Evolutionary conservation across 2,329 filamentous ascomycete genomes (phyloP).

Genomic region (Fusarium foetens): DNA sequence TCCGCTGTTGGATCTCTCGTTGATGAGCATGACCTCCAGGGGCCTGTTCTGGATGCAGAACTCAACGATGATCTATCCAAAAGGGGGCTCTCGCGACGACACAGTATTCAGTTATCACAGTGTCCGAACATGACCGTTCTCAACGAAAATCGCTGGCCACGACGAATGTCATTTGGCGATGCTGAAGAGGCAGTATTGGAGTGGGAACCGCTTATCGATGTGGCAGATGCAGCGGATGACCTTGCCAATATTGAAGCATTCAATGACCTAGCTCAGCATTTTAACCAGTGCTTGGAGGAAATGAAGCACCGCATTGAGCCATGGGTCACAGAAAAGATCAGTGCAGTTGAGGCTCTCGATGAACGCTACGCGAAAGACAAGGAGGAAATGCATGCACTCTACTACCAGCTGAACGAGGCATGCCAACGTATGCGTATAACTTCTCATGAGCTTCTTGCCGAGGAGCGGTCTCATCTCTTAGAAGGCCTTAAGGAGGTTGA

Average conservation of each 20-base stretch:
- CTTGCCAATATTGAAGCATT: slow-evolving; percentile 47
- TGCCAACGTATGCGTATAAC: slow-evolving; percentile 74
- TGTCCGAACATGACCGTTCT: slow-evolving; percentile 46
- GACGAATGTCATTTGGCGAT: slow-evolving; percentile 78
- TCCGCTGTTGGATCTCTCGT: slow-evolving; percentile 69
- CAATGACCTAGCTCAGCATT: slow-evolving; percentile 64
- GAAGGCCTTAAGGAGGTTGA: slow-evolving; percentile 84
- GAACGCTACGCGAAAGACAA: slow-evolving; percentile 70
- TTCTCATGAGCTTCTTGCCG: slow-evolving; percentile 74
- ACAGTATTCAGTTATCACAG: slow-evolving; percentile 60
- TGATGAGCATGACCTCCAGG: slow-evolving; percentile 68
- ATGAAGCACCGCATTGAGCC: slow-evolving; percentile 65
- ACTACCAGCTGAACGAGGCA: slow-evolving; percentile 75
- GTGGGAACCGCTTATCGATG: slow-evolving; percentile 67
- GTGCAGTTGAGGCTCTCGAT: slow-evolving; percentile 68
- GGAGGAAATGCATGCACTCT: slow-evolving; percentile 72
- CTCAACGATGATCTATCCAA: slow-evolving; percentile 56
- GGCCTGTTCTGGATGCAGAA: slow-evolving; percentile 61
- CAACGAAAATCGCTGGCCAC: slow-evolving; percentile 73
- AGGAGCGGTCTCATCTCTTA: slow-evolving; percentile 74
- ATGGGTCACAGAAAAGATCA: slow-evolving; percentile 71
- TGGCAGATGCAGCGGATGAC: slow-evolving; percentile 48
- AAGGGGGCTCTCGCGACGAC: slow-evolving; percentile 69
- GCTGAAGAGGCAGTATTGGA: slow-evolving; percentile 78
- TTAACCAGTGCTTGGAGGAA: slow-evolving; percentile 63